phyloP scores from a whole-genome alignment of 2,329 filamentous ascomycete genomes.

The Pestalotiopsis sp. region DNA sequence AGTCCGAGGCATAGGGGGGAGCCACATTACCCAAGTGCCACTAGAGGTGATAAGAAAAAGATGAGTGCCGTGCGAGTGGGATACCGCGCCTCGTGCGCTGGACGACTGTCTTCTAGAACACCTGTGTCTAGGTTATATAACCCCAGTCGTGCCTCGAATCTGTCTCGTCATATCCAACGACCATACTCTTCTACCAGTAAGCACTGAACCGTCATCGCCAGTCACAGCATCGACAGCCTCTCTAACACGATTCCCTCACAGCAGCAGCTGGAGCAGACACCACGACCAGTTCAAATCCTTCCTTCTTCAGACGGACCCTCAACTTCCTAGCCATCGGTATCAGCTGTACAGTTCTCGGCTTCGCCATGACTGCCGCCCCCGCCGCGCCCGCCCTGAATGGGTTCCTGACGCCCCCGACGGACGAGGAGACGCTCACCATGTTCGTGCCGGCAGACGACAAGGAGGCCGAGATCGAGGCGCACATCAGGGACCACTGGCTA shows the following conservation, averaged over 20 bases:
- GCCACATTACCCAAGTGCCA: background rate
- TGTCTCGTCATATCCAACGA: background rate
- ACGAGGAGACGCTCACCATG: constrained; percentile 72
- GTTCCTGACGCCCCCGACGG: constrained; percentile 56
- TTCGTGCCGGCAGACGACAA: constrained; percentile 63
- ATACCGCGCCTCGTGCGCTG: constrained; percentile 4
- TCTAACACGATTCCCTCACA: background rate
- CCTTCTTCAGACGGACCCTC: constrained; percentile 47
- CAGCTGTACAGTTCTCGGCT: constrained; percentile 52
- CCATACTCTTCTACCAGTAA: constrained; percentile 1
- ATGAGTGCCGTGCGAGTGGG: constrained; percentile 8
- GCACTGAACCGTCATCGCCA: background rate
- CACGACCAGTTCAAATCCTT: constrained; percentile 28
- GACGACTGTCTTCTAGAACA: background rate
- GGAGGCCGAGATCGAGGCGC: constrained; percentile 65
- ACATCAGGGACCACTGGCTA: constrained; percentile 78
- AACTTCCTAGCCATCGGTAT: constrained; percentile 49
- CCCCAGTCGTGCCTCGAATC: background rate
- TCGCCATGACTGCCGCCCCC: constrained; percentile 59
- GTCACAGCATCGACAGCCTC: background rate
- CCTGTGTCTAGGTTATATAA: background rate
- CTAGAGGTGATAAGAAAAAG: background rate
- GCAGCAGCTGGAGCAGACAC: background rate
- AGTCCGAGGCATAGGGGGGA: background rate
- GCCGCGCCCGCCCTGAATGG: constrained; percentile 50